phyloP scores from a whole-genome alignment of 2,329 filamentous ascomycete genomes.

The Epicoccum nigrum region DNA sequence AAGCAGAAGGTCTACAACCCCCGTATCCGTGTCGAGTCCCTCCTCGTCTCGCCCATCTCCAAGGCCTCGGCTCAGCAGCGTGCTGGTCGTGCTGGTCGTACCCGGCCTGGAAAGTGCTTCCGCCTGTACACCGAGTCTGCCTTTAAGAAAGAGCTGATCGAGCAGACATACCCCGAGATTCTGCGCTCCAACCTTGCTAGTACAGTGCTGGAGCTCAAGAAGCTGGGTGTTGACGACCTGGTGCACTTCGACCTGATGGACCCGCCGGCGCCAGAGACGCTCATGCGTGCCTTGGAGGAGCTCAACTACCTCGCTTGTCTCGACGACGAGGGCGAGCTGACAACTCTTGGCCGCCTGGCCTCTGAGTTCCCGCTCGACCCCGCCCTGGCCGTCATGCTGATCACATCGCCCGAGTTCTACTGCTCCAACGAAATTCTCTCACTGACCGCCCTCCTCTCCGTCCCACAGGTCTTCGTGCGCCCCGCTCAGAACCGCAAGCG shows the following conservation, averaged over 20 bases:
- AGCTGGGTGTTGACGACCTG: constrained; percentile 91
- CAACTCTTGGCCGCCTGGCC: constrained; percentile 80
- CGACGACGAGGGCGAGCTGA: constrained; percentile 94
- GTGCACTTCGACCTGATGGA: constrained; percentile 99
- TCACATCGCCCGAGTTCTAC: constrained; percentile 96
- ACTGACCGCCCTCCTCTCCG: constrained; percentile 89
- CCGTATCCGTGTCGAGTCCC: constrained; percentile 91
- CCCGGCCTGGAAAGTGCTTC: constrained; percentile 97
- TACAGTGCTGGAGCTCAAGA: constrained; percentile 95
- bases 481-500: constrained; percentile 84
- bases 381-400: constrained; percentile 94
- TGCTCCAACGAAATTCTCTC: constrained; percentile 98
- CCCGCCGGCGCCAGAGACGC: constrained; percentile 93
- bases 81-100: constrained; percentile 98
- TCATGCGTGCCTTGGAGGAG: constrained; percentile 97
- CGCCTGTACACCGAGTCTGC: constrained; percentile 92
- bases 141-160: constrained; percentile 97
- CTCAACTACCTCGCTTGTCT: constrained; percentile 96
- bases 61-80: constrained; percentile 97
- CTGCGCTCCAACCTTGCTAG: constrained; percentile 92
- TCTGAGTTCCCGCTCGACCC: constrained; percentile 97
- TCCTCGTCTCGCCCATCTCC: constrained; percentile 96
- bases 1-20: constrained; percentile 99
- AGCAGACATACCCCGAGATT: constrained; percentile 96
- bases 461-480: constrained; percentile 91